A percentile compares a stretch with the other conserved stretches of the same genome.
phyloP scores from a whole-genome alignment of 2,329 filamentous ascomycete genomes.

The Pezicula radicicola region DNA sequence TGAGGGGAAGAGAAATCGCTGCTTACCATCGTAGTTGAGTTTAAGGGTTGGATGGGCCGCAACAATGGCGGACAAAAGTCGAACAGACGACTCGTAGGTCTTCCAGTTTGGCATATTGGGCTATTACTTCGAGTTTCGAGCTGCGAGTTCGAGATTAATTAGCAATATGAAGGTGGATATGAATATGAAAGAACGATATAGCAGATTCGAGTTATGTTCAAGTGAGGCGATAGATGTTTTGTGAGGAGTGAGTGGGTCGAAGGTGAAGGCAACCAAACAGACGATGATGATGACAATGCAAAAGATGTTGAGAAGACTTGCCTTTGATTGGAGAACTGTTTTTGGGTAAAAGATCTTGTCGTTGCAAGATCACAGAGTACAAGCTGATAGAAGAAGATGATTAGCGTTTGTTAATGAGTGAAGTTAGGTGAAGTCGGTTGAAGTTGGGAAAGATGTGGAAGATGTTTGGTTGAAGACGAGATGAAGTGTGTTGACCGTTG shows the following conservation, averaged over 20 bases:
- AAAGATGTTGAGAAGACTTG: neutral
- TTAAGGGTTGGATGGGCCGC: slow-evolving; percentile 52
- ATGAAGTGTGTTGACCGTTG: too few species aligned
- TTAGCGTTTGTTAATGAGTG: too few species aligned
- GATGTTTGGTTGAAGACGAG: neutral
- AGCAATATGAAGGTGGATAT: neutral
- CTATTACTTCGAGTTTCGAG: neutral
- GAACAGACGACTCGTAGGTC: slow-evolving; percentile 55
- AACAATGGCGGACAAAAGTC: slow-evolving; percentile 58
- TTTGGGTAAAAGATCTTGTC: too few species aligned
- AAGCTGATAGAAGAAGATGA: too few species aligned
- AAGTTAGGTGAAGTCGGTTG: neutral
- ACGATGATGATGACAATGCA: neutral
- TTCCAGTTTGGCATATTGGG: slow-evolving; percentile 55
- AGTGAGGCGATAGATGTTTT: too few species aligned
- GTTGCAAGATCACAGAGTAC: too few species aligned
- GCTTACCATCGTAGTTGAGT: slow-evolving; percentile 61
- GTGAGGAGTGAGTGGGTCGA: too few species aligned
- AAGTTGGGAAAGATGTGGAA: neutral
- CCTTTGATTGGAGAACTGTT: neutral
- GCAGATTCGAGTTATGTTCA: neutral
- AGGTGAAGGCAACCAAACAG: neutral
- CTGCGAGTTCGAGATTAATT: neutral
- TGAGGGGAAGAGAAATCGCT: slow-evolving; percentile 4
- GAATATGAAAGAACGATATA: too few species aligned